Percentiles rank a stretch among this genome's conserved stretches.
Conservation (phyloP, 116 monocot genomes). For the Iris pallida region DNA sequence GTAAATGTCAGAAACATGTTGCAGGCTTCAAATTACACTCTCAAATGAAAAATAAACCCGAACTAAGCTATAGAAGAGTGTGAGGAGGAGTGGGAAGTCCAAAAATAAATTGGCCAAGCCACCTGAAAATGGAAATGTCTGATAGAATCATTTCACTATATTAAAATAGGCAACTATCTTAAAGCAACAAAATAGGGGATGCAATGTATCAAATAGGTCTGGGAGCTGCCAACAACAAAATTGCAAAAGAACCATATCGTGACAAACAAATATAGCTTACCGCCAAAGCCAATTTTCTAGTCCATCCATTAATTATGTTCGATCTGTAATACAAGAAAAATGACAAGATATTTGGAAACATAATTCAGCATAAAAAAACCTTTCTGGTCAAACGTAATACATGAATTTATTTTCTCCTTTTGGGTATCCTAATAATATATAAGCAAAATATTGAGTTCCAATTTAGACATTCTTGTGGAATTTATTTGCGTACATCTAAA, state of each 20-base stretch:
- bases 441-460: no score
- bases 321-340: slow-evolving; percentile 47
- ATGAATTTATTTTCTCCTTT: no score
- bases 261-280: slow-evolving; percentile 92
- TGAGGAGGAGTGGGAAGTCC: slow-evolving; percentile 92
- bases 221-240: neutral
- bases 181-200: neutral
- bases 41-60: slow-evolving; percentile 49
- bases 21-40: neutral
- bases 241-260: slow-evolving; percentile 46
- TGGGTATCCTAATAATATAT: no score
- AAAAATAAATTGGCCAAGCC: slow-evolving; percentile 96
- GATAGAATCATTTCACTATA: neutral
- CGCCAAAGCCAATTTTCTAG: slow-evolving; percentile 95
- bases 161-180: neutral
- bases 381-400: no score
- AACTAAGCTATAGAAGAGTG: slow-evolving; percentile 92
- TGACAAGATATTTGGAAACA: neutral
- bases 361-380: no score
- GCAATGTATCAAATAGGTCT: neutral
- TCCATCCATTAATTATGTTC: slow-evolving; percentile 99
- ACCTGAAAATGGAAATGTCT: slow-evolving; percentile 45
- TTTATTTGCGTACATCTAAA: no score
- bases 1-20: neutral
- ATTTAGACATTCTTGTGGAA: no score